Evolutionary conservation across 2,329 filamentous ascomycete genomes (phyloP).

Genomic region (Sodiomyces alkalinus): DNA sequence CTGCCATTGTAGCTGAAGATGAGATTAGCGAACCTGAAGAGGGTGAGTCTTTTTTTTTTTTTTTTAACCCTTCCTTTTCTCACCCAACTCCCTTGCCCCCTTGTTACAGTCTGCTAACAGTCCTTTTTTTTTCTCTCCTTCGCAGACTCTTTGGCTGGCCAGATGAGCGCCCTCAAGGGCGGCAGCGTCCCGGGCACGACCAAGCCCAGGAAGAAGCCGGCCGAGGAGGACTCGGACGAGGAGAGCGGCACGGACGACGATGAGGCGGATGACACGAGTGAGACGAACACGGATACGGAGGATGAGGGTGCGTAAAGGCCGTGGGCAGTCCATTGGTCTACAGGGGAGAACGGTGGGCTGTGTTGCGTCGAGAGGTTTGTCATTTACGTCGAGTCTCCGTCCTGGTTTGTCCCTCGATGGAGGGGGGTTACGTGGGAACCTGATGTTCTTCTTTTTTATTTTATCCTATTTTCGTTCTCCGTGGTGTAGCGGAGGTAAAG

Average conservation of each 20-base stretch:
- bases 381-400: too few species aligned
- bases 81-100: slow-evolving; percentile 6
- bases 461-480: too few species aligned
- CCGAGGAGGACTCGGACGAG: slow-evolving; percentile 50
- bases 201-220: slow-evolving; percentile 39
- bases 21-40: slow-evolving; percentile 98
- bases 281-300: slow-evolving; percentile 55
- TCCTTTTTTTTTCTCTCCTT: too few species aligned
- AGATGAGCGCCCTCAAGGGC: slow-evolving; percentile 78
- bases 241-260: slow-evolving; percentile 73
- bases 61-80: slow-evolving; percentile 4
- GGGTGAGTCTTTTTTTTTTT: too few species aligned
- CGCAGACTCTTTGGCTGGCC: slow-evolving; percentile 73
- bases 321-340: too few species aligned
- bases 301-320: too few species aligned
- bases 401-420: too few species aligned
- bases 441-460: too few species aligned
- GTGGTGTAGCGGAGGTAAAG: too few species aligned
- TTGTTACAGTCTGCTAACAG: slow-evolving; percentile 9
- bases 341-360: too few species aligned
- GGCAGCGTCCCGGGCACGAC: slow-evolving; percentile 36
- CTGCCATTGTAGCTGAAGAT: slow-evolving; percentile 67
- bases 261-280: slow-evolving; percentile 50
- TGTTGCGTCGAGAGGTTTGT: too few species aligned
- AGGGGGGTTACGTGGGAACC: too few species aligned